Evolutionary conservation across 2,329 filamentous ascomycete genomes (phyloP).

Genomic region (Xylariaceae sp.): DNA sequence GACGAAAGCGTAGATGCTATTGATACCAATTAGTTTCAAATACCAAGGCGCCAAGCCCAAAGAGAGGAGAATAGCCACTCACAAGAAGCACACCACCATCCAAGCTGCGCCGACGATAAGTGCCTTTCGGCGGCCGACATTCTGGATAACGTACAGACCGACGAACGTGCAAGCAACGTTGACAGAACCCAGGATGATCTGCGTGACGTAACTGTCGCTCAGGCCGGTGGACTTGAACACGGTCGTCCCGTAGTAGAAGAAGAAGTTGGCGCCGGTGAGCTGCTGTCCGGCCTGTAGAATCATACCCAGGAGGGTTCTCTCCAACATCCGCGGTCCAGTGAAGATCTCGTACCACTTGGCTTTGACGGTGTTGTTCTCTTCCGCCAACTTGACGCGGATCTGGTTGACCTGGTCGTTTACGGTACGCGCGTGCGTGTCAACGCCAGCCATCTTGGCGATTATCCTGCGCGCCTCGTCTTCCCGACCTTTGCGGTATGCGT

Average conservation of each 20-base stretch:
- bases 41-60: not conserved
- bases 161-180: conserved; percentile 69
- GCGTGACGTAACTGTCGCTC: conserved; percentile 65
- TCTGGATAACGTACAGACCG: conserved; percentile 67
- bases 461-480: conserved; percentile 51
- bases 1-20: conserved; percentile 51
- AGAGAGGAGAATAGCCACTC: conserved; percentile 21
- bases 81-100: conserved; percentile 58
- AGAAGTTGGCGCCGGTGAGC: conserved; percentile 69
- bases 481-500: conserved; percentile 50
- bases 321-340: conserved; percentile 67
- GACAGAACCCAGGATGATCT: conserved; percentile 68
- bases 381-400: conserved; percentile 53
- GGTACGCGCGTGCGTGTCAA: conserved; percentile 41
- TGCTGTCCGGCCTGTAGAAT: conserved; percentile 68
- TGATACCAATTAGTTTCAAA: conserved; percentile 9
- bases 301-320: conserved; percentile 65
- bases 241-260: conserved; percentile 68
- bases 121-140: conserved; percentile 64
- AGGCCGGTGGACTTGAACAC: conserved; percentile 70
- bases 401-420: conserved; percentile 55
- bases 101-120: conserved; percentile 66
- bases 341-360: conserved; percentile 63
- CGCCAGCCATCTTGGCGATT: conserved; percentile 51
- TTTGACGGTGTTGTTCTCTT: conserved; percentile 49